Evolutionary conservation across 495 filamentous ascomycete species (phyloP), one percentile per base, ranked within the genome.

Genomic region (Penicillium paradoxum): DNA sequence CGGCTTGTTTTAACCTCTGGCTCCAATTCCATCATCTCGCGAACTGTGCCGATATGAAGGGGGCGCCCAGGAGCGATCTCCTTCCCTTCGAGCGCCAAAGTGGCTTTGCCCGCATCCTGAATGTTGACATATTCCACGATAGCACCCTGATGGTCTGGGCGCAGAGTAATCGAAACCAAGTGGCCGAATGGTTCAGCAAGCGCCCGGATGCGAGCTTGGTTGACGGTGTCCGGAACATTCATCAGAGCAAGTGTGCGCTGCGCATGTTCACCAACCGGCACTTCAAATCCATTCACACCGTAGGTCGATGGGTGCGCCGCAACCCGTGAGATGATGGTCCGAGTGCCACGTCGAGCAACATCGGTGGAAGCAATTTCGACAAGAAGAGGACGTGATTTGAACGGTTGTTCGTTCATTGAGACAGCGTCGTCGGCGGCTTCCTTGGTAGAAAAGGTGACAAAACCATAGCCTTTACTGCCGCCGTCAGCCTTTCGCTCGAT

Each of bases 121-220:
- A 86, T 76, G 55, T 88, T 83, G 9, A 71, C 73, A 62, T 84
- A 96, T 63, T 97, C 93, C 38, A 96, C 76, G 45, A 91, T 85
- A 9, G 91, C 93, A n/a, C 93, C 92, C 56, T 84, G 81, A 52
- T 93, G 87, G 45, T 89, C 80, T 2, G 89, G 89, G 34, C 81
- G 76, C 34, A 86, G 63, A 13, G 75, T 59, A 29, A 86, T 72
- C 62, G 83, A 81, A 51, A 79, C 65, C 18, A 84, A 62, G 19
- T 68, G 66, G 18, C 80, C 82, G 43, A 71, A 79, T 10, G 80
- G 78, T 52, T 88, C 85, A 8, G 85, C 73, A 18, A 86, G 67
- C 13, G 75, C 69, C n/a, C 75, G 76, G 46, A 87, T 75, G 1
- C 82, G 80, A 9, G 80, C 77, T 53, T 83, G 79, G 45, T 84